Evolutionary conservation across 2,329 filamentous ascomycete genomes (phyloP).

Genomic region (Biscogniauxia sp.): DNA sequence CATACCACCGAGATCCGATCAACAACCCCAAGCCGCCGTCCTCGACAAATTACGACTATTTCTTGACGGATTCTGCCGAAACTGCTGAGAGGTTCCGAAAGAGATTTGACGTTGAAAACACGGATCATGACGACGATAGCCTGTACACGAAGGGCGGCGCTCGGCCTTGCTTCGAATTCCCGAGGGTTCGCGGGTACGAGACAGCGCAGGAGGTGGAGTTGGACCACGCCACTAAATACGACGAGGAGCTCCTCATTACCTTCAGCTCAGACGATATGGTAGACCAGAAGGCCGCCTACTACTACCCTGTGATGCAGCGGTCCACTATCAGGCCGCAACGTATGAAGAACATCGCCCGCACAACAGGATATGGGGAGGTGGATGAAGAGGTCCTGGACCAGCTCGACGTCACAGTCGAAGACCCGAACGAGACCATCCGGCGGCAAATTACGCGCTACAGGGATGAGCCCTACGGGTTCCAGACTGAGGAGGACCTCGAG

Average conservation of each 20-base stretch:
- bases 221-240: constrained; percentile 58
- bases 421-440: constrained; percentile 53
- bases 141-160: constrained; percentile 52
- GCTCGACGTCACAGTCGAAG: constrained; percentile 53
- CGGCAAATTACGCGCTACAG: constrained; percentile 53
- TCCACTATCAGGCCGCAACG: constrained; percentile 61
- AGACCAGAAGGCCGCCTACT: constrained; percentile 59
- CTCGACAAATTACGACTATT: constrained; percentile 66
- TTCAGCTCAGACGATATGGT: constrained; percentile 50
- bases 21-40: constrained; percentile 56
- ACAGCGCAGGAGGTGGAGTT: constrained; percentile 57
- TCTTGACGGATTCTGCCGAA: constrained; percentile 50
- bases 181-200: constrained; percentile 63
- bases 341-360: constrained; percentile 60
- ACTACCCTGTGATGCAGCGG: constrained; percentile 67
- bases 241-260: constrained; percentile 61
- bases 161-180: constrained; percentile 57
- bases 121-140: constrained; percentile 50
- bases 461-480: constrained; percentile 48
- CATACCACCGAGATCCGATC: constrained; percentile 55
- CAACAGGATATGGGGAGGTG: constrained; percentile 44
- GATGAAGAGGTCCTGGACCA: constrained; percentile 54
- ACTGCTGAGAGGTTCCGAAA: constrained; percentile 56
- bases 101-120: constrained; percentile 58
- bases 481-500: constrained; percentile 30